These are phyloP conservation scores for Sporothrix phasma DNA, from an alignment of 2,329 filamentous ascomycete species.

Conservation along the genomic window DNA sequence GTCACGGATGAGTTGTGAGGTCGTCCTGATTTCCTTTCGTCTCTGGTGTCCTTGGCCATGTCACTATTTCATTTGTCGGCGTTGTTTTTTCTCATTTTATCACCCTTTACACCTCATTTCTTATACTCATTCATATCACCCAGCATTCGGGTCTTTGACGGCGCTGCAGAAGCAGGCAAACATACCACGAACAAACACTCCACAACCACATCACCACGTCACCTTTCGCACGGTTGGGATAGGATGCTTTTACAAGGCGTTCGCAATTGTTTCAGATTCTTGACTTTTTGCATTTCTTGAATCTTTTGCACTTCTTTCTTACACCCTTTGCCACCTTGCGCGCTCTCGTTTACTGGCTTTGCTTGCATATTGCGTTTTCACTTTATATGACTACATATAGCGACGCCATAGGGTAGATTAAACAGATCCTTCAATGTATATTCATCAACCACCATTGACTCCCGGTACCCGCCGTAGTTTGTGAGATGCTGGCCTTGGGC, in stretches of 20 bases:
- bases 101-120: not conserved
- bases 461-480: too few relatives aligned
- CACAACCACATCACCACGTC: not conserved
- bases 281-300: not conserved
- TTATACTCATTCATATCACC: not conserved
- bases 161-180: not conserved
- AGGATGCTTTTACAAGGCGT: not conserved
- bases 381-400: not conserved
- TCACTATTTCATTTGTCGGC: not conserved
- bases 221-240: not conserved
- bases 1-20: slow-evolving; percentile 20
- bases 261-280: not conserved
- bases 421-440: not conserved
- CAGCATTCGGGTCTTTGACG: not conserved
- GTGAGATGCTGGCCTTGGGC: not conserved
- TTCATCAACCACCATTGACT: not conserved
- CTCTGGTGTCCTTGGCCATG: not conserved
- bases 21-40: not conserved
- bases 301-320: not conserved
- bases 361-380: not conserved
- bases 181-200: not conserved
- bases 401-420: not conserved
- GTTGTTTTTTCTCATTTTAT: not conserved
- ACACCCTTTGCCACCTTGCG: not conserved
- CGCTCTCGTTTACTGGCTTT: not conserved